Conservation (phyloP, 2,329 filamentous ascomycete genomes). For the Nemania diffusa region DNA sequence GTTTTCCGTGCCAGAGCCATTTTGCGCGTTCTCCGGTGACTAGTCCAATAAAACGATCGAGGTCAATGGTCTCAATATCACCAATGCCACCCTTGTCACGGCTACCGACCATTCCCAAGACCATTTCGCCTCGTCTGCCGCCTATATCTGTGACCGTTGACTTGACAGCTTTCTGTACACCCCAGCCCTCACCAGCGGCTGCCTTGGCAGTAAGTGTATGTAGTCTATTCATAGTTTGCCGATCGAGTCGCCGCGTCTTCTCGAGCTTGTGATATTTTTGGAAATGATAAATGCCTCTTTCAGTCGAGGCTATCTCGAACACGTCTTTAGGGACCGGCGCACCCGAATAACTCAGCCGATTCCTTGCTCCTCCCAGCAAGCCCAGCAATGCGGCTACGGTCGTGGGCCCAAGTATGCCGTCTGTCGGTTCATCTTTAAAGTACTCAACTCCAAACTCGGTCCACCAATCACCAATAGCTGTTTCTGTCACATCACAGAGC, state of each 20-base stretch:
- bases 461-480: conserved; percentile 95
- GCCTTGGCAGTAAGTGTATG: conserved; percentile 90
- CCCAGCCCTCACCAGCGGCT: conserved; percentile 88
- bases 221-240: conserved; percentile 81
- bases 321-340: conserved; percentile 89
- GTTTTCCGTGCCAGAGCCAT: conserved; percentile 95
- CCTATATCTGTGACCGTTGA: conserved; percentile 93
- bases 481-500: conserved; percentile 92
- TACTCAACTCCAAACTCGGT: conserved; percentile 90
- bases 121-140: conserved; percentile 92
- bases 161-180: conserved; percentile 92
- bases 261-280: conserved; percentile 89
- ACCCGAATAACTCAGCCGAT: conserved; percentile 85
- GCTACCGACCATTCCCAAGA: conserved; percentile 91
- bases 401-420: conserved; percentile 91
- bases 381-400: conserved; percentile 90
- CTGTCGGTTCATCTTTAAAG: conserved; percentile 90
- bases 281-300: conserved; percentile 85
- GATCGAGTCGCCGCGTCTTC: conserved; percentile 81
- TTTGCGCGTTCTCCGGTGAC: conserved; percentile 85
- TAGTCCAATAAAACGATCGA: conserved; percentile 83
- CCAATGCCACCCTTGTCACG: conserved; percentile 89
- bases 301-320: conserved; percentile 85
- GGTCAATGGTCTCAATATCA: conserved; percentile 90
- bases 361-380: conserved; percentile 87